phyloP scores from a whole-genome alignment of 2,329 filamentous ascomycete genomes.

The Fusarium sp. region DNA sequence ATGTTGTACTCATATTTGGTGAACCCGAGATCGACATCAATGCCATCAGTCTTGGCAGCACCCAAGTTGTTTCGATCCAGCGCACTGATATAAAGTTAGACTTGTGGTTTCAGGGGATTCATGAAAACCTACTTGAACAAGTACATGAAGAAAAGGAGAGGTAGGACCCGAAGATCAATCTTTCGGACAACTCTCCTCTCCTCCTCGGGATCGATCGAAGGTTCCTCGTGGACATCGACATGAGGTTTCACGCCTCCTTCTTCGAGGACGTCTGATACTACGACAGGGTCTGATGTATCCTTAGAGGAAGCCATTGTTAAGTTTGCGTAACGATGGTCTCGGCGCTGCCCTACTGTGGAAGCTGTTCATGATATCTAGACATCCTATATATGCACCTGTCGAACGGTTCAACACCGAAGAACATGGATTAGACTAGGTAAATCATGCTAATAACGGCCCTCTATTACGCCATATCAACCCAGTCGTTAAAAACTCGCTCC shows the following conservation, averaged over 20 bases:
- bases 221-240: not conserved
- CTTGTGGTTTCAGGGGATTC: too few relatives aligned
- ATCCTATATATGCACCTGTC: not conserved
- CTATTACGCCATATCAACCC: not conserved
- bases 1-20: not conserved
- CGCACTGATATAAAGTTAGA: not conserved
- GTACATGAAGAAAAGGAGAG: not conserved
- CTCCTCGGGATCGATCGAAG: not conserved
- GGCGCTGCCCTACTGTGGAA: not conserved
- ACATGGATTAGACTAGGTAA: not conserved
- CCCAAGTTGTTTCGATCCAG: not conserved
- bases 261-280: not conserved
- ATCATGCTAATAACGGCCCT: not conserved
- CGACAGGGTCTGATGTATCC: not conserved
- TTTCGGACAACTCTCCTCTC: not conserved
- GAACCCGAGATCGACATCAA: not conserved
- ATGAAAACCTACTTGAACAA: not conserved
- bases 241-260: not conserved
- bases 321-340: not conserved
- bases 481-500: not conserved
- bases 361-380: not conserved
- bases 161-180: not conserved
- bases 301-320: not conserved
- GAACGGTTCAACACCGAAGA: not conserved
- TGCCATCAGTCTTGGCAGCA: not conserved